Evolutionary conservation across 192 early-diverging fungal genomes (phyloP), one percentile per base, ranked within the genome.

Genomic region (Gamsiella multidivaricata): DNA sequence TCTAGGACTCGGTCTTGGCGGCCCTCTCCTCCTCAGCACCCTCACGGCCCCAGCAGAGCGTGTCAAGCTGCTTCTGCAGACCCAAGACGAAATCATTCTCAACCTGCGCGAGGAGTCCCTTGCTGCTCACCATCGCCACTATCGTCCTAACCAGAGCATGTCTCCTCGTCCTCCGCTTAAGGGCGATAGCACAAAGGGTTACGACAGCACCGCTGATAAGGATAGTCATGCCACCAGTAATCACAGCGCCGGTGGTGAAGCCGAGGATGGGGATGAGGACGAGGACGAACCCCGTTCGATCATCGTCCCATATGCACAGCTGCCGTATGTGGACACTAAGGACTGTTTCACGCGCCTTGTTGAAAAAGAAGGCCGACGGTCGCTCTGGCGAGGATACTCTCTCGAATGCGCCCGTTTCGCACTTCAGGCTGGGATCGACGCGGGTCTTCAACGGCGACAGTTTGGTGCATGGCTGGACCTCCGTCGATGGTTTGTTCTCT

Each of bases 61-160:
- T 33, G 46, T 76, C 59, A 22, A 22, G 25, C 64, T 76, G 9
- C 36, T 76, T 29, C 58, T 76, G 34, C 72, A 76, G 25, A 61
- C 65, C 18, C 72, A 76, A 28, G 72, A 76, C 32, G 72, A 76
- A 12, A 66, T 76, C 43, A 67, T 76, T 36, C 72, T 62, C 33
- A 76, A 76, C 53, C 55, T 76, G 8, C 64, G 72, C 2, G 56
- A 76, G 18, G 72, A 76, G 43, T 76, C 72, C 14, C 47, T 56
- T n/a, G 34, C 52, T 1, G 60, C 39, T n/a, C 59, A 71, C 36
- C 17, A 26, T 14, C 23, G 31, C 3, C 69, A 47, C 28, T 42
- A 70, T 20, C 29, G 3, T 11, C 49, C 43, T 31, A 28, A 23
- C 9, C 39, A 41, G 11, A n/a, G 2, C 5, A 50, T 54, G 42